Conservation (phyloP, 768 basidiomycete genomes). For the Mrakia blollopis region DNA sequence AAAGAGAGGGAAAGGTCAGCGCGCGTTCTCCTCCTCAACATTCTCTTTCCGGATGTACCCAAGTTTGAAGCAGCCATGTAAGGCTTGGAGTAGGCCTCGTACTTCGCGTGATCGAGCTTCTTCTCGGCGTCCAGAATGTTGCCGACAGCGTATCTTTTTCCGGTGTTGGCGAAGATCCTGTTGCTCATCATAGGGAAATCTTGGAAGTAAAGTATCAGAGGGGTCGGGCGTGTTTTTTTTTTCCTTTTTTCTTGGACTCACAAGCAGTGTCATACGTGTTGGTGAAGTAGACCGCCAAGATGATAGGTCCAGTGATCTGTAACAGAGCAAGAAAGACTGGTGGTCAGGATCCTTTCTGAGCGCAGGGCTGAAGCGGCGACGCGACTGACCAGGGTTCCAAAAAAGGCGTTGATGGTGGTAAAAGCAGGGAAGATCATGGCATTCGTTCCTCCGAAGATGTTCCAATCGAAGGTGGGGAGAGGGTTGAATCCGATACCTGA, state of each 20-base stretch:
- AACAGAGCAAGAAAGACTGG: neutral
- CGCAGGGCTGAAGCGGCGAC: neutral
- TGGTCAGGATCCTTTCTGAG: slow-evolving; percentile 40
- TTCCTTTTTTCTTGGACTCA: slow-evolving; percentile 37
- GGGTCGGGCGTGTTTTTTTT: no score
- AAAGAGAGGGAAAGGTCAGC: neutral
- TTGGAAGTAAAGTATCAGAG: no score
- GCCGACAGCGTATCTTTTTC: slow-evolving; percentile 51
- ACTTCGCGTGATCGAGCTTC: slow-evolving; percentile 48
- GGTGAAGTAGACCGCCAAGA: slow-evolving; percentile 38
- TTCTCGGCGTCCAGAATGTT: slow-evolving; percentile 31
- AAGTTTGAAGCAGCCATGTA: slow-evolving; percentile 46
- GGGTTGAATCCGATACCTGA: slow-evolving; percentile 47
- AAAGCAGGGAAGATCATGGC: slow-evolving; percentile 46
- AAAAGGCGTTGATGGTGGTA: slow-evolving; percentile 47
- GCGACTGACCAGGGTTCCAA: slow-evolving; percentile 39
- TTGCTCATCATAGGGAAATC: slow-evolving; percentile 46
- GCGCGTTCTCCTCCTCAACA: no score
- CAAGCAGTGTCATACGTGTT: slow-evolving; percentile 35
- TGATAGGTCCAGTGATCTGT: slow-evolving; percentile 33
- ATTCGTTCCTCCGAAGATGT: slow-evolving; percentile 35
- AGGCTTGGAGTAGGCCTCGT: slow-evolving; percentile 50
- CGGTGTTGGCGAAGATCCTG: slow-evolving; percentile 48
- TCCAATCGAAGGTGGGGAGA: slow-evolving; percentile 47
- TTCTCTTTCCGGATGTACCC: no score